Evolutionary conservation across 768 basidiomycete genomes (phyloP), one percentile per base, ranked within the genome.

Genomic region (Phanerochaete carnosa): DNA sequence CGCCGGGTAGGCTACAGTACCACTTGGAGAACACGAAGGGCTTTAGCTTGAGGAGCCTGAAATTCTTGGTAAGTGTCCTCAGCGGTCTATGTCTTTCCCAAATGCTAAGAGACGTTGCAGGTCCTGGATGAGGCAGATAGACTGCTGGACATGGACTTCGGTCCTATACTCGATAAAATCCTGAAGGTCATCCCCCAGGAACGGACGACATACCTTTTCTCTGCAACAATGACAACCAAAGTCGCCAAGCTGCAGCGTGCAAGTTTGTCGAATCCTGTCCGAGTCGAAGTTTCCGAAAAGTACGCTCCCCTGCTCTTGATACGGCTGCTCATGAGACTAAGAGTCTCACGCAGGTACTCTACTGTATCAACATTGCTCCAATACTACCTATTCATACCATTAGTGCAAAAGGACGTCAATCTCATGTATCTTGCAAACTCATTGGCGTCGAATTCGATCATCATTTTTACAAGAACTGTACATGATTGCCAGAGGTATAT

Each of bases 191-290:
- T 99, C 63, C 97, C 96, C 23, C 92, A 87, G 69, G 95, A 98
- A 66, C 85, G 97, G 12, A 92, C 89, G 30, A 99, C 97, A 2
- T 98, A 94, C 70, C 83, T 99, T 1, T 99, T 95, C 77, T 98
- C 96, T 13, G 97, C 96, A 6, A 98, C 96, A 23, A 98, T 99
- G 96, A 96, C 97, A 12, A 94, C 94, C 15, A 98, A 98, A 76
- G 94, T 99, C 3, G 94, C 92, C 12, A 98, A 98, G 74, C 80
- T 99, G 12, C 96, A 98, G 72, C 78, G 96, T 56, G 95, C 97
- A 32, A 95, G 93, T 79, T 78, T 98, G 69, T 83, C 85, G 32
- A 95, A 96, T 70, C 97, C 97, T n/a, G 86, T 95, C 26, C 84
- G 90, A 65, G 87, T 98, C 1, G 95, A 98, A 73, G 94, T 98